Evolutionary conservation across 139 green algal genomes (phyloP).

Genomic region (Desmodesmus armatus): DNA sequence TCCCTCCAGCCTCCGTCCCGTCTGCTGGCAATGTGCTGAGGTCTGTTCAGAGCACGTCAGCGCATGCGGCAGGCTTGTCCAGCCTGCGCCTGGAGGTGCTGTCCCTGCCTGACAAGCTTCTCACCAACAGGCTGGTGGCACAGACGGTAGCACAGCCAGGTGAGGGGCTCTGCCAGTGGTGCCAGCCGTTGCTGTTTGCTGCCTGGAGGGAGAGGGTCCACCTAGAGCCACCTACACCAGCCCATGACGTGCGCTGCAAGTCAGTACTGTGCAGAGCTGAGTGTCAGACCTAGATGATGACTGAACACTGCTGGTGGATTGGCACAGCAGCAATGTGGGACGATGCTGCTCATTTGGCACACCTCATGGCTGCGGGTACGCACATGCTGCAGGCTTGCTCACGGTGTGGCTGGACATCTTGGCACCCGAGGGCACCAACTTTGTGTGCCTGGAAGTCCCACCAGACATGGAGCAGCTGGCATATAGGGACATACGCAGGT

Average conservation of each 20-base stretch:
- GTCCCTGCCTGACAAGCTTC: constrained; percentile 1
- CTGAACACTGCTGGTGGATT: neutral
- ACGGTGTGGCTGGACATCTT: constrained; percentile 14
- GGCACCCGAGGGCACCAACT: neutral
- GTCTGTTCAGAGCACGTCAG: neutral
- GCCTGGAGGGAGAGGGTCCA: neutral
- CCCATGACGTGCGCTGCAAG: neutral
- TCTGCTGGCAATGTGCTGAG: neutral
- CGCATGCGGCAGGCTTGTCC: neutral
- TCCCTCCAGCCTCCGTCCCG: neutral
- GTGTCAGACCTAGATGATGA: neutral
- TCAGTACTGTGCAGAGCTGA: neutral
- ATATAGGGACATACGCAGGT: constrained; percentile 2
- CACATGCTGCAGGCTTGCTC: neutral
- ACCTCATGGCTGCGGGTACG: neutral
- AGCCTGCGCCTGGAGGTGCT: constrained; percentile 18
- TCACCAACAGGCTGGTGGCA: constrained; percentile 24
- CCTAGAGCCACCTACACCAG: neutral
- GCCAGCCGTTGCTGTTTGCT: neutral
- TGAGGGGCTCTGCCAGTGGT: neutral
- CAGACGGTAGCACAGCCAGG: constrained; percentile 19
- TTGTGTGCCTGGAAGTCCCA: neutral
- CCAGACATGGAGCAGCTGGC: neutral
- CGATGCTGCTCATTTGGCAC: too few species aligned
- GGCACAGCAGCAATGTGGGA: too few species aligned